A percentile compares a stretch with the other conserved stretches of the same genome.
Evolutionary conservation across 192 early-diverging fungal genomes (phyloP).

Genomic region (Podila horticola): DNA sequence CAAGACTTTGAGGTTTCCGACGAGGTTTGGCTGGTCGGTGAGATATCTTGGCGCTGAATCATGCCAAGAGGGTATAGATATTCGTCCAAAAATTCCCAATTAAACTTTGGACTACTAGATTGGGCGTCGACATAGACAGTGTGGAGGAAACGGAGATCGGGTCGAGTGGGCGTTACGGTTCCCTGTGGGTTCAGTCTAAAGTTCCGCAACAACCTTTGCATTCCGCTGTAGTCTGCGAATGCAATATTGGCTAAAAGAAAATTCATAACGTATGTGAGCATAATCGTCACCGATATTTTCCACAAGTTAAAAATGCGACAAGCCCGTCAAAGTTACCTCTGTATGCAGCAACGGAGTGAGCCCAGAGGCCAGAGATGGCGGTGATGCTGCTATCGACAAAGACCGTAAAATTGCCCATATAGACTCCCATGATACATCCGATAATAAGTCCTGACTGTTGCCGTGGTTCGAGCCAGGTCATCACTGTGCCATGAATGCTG

Average conservation of each 20-base stretch:
- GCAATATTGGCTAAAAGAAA: conserved; percentile 66
- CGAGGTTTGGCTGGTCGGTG: conserved; percentile 29
- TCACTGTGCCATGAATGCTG: conserved; percentile 57
- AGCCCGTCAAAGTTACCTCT: conserved; percentile 53
- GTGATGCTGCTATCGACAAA: conserved; percentile 67
- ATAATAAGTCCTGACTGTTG: conserved; percentile 79
- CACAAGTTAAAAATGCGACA: conserved; percentile 2
- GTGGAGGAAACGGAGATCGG: conserved; percentile 71
- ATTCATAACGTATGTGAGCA: background rate
- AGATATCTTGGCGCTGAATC: conserved; percentile 64
- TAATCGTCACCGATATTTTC: no score
- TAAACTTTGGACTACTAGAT: conserved; percentile 20
- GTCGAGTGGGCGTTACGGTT: conserved; percentile 61
- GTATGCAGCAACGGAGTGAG: conserved; percentile 72
- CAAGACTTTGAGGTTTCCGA: conserved; percentile 58
- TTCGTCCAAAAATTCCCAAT: conserved; percentile 40
- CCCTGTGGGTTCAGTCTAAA: conserved; percentile 62
- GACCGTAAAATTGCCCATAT: conserved; percentile 70
- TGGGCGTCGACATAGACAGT: conserved; percentile 67
- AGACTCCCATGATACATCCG: conserved; percentile 71
- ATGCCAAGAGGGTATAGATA: conserved; percentile 38
- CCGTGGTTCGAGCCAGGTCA: conserved; percentile 76
- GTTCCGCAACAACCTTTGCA: conserved; percentile 65
- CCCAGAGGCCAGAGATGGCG: conserved; percentile 72
- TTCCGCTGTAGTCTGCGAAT: conserved; percentile 70